These are phyloP conservation scores for Geotrichum reessii DNA, from an alignment of 1,139 yeast genomes.

Conservation along the genomic window DNA sequence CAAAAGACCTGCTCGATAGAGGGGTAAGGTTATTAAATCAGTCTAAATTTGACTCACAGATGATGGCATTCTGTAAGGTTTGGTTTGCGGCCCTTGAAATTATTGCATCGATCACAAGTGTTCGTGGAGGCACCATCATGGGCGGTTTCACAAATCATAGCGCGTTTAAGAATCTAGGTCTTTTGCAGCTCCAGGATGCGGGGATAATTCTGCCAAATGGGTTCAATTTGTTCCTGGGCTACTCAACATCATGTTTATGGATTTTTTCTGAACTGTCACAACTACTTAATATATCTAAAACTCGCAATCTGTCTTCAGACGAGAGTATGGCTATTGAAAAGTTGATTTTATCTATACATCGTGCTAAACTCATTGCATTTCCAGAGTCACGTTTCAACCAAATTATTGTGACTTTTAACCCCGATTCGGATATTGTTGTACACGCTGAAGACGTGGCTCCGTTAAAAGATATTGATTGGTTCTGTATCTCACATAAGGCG, in stretches of 20 bases:
- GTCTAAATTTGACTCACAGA: background rate
- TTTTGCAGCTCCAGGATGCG: conserved; percentile 4
- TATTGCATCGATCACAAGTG: conserved; percentile 12
- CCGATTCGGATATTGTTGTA: background rate
- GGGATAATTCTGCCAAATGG: conserved; percentile 11
- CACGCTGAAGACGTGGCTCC: conserved; percentile 3
- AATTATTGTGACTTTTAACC: background rate
- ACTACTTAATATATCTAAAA: conserved; percentile 4
- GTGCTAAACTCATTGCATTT: conserved; percentile 8
- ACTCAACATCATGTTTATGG: conserved; percentile 8
- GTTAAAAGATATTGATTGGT: conserved; percentile 8
- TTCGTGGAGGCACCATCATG: conserved; percentile 9
- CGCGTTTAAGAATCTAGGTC: conserved; percentile 10
- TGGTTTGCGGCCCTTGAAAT: conserved; percentile 18
- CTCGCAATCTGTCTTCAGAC: background rate
- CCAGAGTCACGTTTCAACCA: background rate
- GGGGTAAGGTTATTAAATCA: background rate
- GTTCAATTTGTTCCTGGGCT: conserved; percentile 11
- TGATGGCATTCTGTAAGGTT: conserved; percentile 14
- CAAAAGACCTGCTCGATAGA: conserved; percentile 13
- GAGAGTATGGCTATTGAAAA: conserved; percentile 8
- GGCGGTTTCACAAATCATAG: conserved; percentile 9
- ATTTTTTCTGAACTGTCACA: conserved; percentile 11
- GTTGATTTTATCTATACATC: conserved; percentile 7
- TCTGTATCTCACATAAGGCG: conserved; percentile 10